Evolutionary conservation across 1,284 basidiomycete genomes (phyloP).

Genomic region (Polyporus tsugae): DNA sequence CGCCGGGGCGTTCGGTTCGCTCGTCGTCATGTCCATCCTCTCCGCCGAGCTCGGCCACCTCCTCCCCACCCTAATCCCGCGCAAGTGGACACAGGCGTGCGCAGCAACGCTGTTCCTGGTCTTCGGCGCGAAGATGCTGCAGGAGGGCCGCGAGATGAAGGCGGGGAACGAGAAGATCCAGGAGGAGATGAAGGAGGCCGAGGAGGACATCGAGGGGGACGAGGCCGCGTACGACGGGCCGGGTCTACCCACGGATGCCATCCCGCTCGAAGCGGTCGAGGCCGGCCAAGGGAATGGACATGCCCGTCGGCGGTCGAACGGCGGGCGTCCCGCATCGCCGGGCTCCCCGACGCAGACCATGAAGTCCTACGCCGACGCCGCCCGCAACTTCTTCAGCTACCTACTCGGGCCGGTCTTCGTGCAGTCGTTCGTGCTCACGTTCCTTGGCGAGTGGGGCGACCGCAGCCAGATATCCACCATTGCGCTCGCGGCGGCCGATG

Average conservation of each 20-base stretch:
- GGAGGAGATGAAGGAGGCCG: conserved; percentile 93
- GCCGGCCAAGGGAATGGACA: conserved; percentile 44
- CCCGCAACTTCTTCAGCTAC: conserved; percentile 84
- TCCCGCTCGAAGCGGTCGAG: conserved; percentile 69
- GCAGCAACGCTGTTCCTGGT: conserved; percentile 87
- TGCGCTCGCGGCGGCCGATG: conserved; percentile 94
- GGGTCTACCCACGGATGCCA: conserved; percentile 46
- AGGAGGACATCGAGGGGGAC: conserved; percentile 87
- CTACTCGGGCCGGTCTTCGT: conserved; percentile 94
- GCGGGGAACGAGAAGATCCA: conserved; percentile 81
- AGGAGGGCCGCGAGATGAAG: conserved; percentile 83
- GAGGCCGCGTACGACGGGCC: conserved; percentile 59
- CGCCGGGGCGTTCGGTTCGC: conserved; percentile 86
- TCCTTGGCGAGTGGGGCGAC: conserved; percentile 99
- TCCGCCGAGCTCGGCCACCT: conserved; percentile 90
- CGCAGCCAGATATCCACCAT: conserved; percentile 98
- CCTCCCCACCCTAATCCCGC: conserved; percentile 84
- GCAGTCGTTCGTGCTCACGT: conserved; percentile 94
- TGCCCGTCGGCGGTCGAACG: conserved; percentile 25
- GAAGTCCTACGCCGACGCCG: conserved; percentile 64
- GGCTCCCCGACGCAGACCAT: conserved; percentile 32
- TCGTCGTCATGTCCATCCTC: conserved; percentile 93
- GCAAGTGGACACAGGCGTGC: conserved; percentile 79
- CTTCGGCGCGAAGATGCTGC: conserved; percentile 87
- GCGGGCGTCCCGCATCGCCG: conserved; percentile 24